Evolutionary conservation across 1,284 basidiomycete genomes (phyloP).

Genomic region (Irpex sp.): DNA sequence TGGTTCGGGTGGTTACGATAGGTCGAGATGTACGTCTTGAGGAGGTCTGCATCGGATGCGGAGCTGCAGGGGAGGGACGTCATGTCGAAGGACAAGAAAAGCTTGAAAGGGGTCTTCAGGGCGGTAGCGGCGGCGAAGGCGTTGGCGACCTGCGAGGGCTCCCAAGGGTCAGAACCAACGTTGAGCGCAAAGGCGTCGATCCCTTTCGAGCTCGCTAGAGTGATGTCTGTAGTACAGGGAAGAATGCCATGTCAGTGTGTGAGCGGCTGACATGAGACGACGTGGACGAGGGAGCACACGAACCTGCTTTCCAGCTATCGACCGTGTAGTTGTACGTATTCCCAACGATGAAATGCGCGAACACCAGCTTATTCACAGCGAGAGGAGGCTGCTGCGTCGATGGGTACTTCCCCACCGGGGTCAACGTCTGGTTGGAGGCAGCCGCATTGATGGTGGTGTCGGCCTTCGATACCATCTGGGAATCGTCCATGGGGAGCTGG

Average conservation of each 20-base stretch:
- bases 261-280: neutral
- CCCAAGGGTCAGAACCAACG: constrained; percentile 46
- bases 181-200: constrained; percentile 44
- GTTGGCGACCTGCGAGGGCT: constrained; percentile 41
- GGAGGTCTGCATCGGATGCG: constrained; percentile 29
- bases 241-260: neutral
- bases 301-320: constrained; percentile 33
- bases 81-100: constrained; percentile 62
- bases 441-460: neutral
- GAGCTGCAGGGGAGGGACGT: constrained; percentile 38
- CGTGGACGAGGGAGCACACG: neutral
- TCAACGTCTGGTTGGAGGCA: neutral
- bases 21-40: constrained; percentile 39
- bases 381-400: neutral
- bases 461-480: neutral
- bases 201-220: constrained; percentile 33
- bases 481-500: neutral
- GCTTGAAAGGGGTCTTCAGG: constrained; percentile 36
- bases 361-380: constrained; percentile 16
- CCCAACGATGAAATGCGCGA: constrained; percentile 36
- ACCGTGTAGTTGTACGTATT: constrained; percentile 36
- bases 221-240: constrained; percentile 28
- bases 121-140: constrained; percentile 32
- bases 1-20: constrained; percentile 42
- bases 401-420: neutral